These are phyloP conservation scores for Aureobasidium melanogenum DNA, from an alignment of 2,329 filamentous ascomycete genomes.

Conservation along the genomic window DNA sequence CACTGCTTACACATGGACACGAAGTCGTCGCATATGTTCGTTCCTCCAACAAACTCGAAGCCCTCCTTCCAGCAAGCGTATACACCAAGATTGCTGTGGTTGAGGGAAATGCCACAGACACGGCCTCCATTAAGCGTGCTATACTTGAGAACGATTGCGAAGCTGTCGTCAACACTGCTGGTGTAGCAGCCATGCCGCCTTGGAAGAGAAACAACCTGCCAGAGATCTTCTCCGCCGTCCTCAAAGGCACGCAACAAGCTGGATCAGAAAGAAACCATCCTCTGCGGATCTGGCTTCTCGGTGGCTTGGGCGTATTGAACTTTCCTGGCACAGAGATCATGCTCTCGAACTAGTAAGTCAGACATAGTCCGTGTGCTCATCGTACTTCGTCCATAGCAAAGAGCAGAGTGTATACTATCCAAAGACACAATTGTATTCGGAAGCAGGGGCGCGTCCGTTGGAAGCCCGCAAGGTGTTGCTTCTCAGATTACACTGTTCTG, in stretches of 20 bases:
- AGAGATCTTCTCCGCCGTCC: constrained; percentile 29
- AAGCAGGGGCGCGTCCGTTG: too few relatives aligned
- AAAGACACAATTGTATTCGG: too few relatives aligned
- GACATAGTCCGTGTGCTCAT: too few relatives aligned
- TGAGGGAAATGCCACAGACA: constrained; percentile 31
- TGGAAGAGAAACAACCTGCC: constrained; percentile 31
- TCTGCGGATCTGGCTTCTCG: constrained; percentile 32
- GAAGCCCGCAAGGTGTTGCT: too few relatives aligned
- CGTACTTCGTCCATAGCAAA: too few relatives aligned
- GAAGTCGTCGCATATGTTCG: constrained; percentile 32
- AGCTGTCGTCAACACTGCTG: constrained; percentile 33
- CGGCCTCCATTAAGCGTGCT: constrained; percentile 26
- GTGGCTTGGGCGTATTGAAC: constrained; percentile 28
- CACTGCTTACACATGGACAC: constrained; percentile 30
- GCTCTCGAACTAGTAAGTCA: constrained; percentile 25
- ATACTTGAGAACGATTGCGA: constrained; percentile 31
- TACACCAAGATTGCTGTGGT: constrained; percentile 27
- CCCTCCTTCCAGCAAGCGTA: constrained; percentile 26
- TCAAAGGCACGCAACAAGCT: constrained; percentile 27
- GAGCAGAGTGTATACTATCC: too few relatives aligned
- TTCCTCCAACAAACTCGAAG: constrained; percentile 29
- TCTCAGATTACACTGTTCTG: too few relatives aligned
- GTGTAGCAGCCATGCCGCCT: constrained; percentile 29
- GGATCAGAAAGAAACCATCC: constrained; percentile 25
- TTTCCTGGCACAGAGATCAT: constrained; percentile 27